Evolutionary conservation across 495 filamentous ascomycete species (phyloP).

Genomic region (Penicillium coprophilum): DNA sequence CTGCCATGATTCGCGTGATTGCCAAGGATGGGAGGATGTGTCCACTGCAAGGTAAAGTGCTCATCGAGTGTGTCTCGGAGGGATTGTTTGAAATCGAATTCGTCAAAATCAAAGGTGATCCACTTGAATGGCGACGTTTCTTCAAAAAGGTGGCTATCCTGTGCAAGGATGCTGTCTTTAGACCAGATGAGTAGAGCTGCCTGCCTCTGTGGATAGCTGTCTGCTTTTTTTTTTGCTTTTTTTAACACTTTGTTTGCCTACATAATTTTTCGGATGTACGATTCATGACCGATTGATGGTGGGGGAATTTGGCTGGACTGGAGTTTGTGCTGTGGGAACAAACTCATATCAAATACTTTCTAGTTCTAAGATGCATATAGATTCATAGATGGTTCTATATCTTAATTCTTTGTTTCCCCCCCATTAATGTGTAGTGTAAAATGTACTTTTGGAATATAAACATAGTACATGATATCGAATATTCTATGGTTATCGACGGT

Average conservation of each 20-base stretch:
- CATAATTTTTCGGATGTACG: constrained; percentile 12
- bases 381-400: background rate
- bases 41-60: constrained; percentile 76
- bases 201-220: background rate
- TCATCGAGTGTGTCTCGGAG: constrained; percentile 69
- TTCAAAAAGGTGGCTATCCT: constrained; percentile 89
- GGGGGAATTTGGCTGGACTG: constrained; percentile 6
- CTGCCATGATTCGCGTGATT: constrained; percentile 66
- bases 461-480: background rate
- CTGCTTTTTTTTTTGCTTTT: background rate
- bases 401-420: background rate
- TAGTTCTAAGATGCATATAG: constrained; percentile 14
- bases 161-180: constrained; percentile 76
- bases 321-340: constrained; percentile 18
- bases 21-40: constrained; percentile 79
- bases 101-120: constrained; percentile 92
- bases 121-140: constrained; percentile 93
- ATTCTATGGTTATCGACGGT: too few species aligned
- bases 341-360: constrained; percentile 1
- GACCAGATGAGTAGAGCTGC: constrained; percentile 37
- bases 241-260: constrained; percentile 14
- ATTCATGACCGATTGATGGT: constrained; percentile 15
- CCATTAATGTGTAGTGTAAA: too few species aligned
- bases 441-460: background rate
- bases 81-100: constrained; percentile 81